Conservation (phyloP, 768 basidiomycete genomes). For the Chalciporus pseudorubinellus region DNA sequence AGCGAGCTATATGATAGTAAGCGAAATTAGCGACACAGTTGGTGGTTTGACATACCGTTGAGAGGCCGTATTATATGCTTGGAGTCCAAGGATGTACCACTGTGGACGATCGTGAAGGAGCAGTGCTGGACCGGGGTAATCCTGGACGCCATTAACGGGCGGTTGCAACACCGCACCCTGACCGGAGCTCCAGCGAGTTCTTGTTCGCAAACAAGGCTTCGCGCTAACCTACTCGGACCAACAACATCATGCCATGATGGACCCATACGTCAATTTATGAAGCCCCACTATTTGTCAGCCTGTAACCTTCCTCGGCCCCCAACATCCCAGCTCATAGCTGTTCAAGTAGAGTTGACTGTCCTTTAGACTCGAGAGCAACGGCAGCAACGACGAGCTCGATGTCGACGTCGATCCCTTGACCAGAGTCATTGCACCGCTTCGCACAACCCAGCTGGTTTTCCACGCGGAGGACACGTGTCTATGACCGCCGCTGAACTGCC, state of each 20-base stretch:
- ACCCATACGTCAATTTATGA: background rate
- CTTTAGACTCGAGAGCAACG: background rate
- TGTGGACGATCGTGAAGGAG: conserved; percentile 4
- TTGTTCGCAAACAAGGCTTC: conserved; percentile 5
- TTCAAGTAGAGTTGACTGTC: background rate
- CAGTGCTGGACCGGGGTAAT: conserved; percentile 10
- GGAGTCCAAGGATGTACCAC: background rate
- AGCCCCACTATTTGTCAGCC: background rate
- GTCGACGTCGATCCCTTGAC: background rate
- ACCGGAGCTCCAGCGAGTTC: background rate
- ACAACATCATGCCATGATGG: too few relatives aligned
- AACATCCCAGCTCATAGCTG: background rate
- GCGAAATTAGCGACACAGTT: conserved; percentile 21
- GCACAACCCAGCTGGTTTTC: too few relatives aligned
- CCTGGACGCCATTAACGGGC: conserved; percentile 6
- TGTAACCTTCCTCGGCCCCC: background rate
- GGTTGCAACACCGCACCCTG: conserved; percentile 16
- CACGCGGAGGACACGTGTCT: background rate
- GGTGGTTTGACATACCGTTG: background rate
- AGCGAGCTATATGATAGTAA: conserved; percentile 14
- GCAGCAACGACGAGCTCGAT: background rate
- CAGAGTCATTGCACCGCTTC: too few relatives aligned
- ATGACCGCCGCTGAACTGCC: background rate
- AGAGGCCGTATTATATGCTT: conserved; percentile 4
- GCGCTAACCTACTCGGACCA: background rate